These are phyloP conservation scores for Ilex aquifolium DNA, from an alignment of 257 asterid species.

Conservation along the genomic window DNA sequence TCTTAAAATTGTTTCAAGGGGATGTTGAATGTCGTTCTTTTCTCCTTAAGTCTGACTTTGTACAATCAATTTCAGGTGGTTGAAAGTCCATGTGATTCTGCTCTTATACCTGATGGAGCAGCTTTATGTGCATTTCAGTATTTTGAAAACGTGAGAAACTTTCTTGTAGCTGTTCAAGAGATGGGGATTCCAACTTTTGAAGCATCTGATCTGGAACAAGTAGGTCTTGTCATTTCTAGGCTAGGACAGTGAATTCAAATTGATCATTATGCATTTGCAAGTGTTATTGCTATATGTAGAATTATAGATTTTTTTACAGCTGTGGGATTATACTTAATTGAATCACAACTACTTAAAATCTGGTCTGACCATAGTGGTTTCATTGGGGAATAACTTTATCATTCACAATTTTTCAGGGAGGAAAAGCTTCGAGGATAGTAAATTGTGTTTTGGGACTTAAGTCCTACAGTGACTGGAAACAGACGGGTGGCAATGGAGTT, in stretches of 20 bases:
- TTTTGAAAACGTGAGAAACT: slow-evolving; percentile 91
- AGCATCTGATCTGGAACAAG: slow-evolving; percentile 97
- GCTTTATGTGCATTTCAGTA: slow-evolving; percentile 90
- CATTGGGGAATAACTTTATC: too few relatives aligned
- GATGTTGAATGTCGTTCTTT: not conserved
- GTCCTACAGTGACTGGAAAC: slow-evolving; percentile 80
- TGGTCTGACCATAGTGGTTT: too few relatives aligned
- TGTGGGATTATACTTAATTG: too few relatives aligned
- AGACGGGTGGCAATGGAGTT: slow-evolving; percentile 64
- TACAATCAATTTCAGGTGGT: slow-evolving; percentile 57
- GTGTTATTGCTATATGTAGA: too few relatives aligned
- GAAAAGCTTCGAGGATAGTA: slow-evolving; percentile 86
- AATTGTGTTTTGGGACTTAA: slow-evolving; percentile 89
- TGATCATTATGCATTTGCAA: too few relatives aligned
- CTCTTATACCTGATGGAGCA: slow-evolving; percentile 81
- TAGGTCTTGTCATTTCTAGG: slow-evolving; percentile 18
- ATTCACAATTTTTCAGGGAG: slow-evolving; percentile 55
- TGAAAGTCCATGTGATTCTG: slow-evolving; percentile 72
- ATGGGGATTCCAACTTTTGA: slow-evolving; percentile 91
- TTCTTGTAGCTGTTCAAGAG: slow-evolving; percentile 85
- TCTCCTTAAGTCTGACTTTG: not conserved
- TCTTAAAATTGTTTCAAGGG: not conserved
- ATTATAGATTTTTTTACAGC: too few relatives aligned
- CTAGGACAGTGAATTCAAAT: too few relatives aligned
- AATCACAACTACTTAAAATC: too few relatives aligned